phyloP scores from a whole-genome alignment of 306 rosid species.

The Chamaecrista fasciculata region DNA sequence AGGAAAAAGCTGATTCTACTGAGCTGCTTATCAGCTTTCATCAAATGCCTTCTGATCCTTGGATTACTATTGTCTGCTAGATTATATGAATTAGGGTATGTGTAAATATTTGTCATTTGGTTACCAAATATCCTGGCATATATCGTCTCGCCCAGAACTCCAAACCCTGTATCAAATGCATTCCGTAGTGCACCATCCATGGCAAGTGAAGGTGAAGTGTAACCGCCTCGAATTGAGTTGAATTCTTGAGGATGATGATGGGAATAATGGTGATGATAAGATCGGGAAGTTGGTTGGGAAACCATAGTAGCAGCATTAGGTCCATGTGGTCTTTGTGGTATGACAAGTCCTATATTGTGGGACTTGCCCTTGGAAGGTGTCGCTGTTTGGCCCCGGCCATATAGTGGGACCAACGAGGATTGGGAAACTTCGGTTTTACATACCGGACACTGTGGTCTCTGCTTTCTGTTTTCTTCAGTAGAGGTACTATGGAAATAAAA shows the following conservation, averaged over 20 bases:
- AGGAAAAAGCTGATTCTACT: constrained; percentile 70
- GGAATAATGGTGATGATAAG: constrained; percentile 33
- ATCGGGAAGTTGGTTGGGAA: constrained; percentile 36
- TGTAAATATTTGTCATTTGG: constrained; percentile 44
- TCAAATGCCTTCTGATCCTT: constrained; percentile 66
- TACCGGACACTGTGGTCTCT: constrained; percentile 66
- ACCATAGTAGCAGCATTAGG: constrained; percentile 32
- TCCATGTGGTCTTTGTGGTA: constrained; percentile 69
- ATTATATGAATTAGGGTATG: constrained; percentile 55
- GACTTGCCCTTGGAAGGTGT: constrained; percentile 37
- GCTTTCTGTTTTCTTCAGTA: constrained; percentile 29
- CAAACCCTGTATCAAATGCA: constrained; percentile 38
- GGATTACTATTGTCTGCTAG: constrained; percentile 51
- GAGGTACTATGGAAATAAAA: constrained; percentile 41
- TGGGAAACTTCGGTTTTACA: constrained; percentile 85
- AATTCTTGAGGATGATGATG: constrained; percentile 33
- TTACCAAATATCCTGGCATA: constrained; percentile 68
- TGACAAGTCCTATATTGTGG: constrained; percentile 36
- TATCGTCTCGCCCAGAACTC: constrained; percentile 65
- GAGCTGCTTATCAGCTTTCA: constrained; percentile 72
- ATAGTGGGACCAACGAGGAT: constrained; percentile 67
- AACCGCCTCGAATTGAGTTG: constrained; percentile 31
- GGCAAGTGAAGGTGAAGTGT: constrained; percentile 39
- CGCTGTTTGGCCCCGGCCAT: constrained; percentile 57
- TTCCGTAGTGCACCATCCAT: constrained; percentile 38